Conservation (phyloP, 2,329 filamentous ascomycete genomes). For the Botrytis elliptica region DNA sequence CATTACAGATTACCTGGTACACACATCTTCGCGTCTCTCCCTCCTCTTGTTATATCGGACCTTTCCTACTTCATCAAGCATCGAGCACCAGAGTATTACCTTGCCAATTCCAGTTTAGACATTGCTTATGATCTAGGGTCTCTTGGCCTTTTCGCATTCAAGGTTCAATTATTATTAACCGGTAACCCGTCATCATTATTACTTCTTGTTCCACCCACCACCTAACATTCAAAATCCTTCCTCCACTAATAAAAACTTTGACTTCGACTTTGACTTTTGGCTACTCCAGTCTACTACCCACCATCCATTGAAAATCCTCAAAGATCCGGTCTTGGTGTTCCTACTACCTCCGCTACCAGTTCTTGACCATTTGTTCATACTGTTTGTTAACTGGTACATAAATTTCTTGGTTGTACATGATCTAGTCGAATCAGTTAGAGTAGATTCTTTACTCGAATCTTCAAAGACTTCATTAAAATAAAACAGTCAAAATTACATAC, state of each 20-base stretch:
- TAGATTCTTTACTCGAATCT: background rate
- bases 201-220: background rate
- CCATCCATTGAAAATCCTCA: background rate
- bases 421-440: background rate
- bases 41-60: background rate
- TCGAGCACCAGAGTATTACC: slow-evolving; percentile 1
- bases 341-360: background rate
- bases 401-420: slow-evolving; percentile 5
- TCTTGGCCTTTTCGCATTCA: background rate
- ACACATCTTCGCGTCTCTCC: background rate
- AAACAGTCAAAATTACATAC: background rate
- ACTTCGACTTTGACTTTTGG: background rate
- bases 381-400: background rate
- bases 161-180: background rate
- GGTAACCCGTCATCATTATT: background rate
- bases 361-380: background rate
- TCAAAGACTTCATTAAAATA: background rate
- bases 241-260: background rate
- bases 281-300: background rate
- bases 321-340: background rate
- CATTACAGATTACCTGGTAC: background rate
- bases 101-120: background rate
- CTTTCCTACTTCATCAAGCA: background rate
- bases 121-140: background rate
- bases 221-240: background rate